Conservation (phyloP, 2,329 filamentous ascomycete species). For the Aplosporella prunicola region DNA sequence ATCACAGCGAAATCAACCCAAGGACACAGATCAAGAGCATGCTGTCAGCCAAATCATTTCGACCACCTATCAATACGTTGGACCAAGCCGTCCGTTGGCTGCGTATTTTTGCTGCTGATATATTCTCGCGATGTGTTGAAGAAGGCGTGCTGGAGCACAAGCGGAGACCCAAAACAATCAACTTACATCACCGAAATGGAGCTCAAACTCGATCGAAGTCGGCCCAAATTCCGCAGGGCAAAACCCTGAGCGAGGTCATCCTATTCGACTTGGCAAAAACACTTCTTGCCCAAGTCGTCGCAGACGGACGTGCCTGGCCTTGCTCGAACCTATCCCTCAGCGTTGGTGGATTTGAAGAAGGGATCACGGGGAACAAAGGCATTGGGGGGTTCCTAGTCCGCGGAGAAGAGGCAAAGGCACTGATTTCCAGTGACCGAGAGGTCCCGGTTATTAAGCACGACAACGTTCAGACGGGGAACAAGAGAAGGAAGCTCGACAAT, state of each 20-base stretch:
- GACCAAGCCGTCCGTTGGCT: conserved; percentile 82
- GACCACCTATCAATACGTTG: conserved; percentile 66
- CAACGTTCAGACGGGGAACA: conserved; percentile 14
- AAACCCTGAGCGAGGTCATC: conserved; percentile 58
- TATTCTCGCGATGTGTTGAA: conserved; percentile 79
- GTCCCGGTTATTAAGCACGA: background rate
- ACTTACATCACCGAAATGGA: conserved; percentile 69
- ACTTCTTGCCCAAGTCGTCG: conserved; percentile 66
- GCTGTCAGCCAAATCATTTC: conserved; percentile 92
- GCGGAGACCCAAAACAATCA: conserved; percentile 75
- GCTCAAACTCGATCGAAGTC: conserved; percentile 66
- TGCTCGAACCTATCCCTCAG: conserved; percentile 84
- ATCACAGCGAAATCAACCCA: conserved; percentile 79
- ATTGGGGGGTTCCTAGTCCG: conserved; percentile 80
- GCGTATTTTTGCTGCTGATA: conserved; percentile 83
- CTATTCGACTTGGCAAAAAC: conserved; percentile 69
- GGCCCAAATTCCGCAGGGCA: conserved; percentile 66
- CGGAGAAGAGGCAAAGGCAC: conserved; percentile 46
- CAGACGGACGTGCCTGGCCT: conserved; percentile 76
- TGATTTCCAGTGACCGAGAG: conserved; percentile 20
- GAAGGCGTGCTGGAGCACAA: conserved; percentile 84
- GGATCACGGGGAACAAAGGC: conserved; percentile 70
- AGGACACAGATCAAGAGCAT: conserved; percentile 94
- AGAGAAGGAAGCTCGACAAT: conserved; percentile 22
- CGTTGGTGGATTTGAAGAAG: conserved; percentile 88